Conservation (phyloP, 768 basidiomycete genomes). For the Leccinum uliginosum region DNA sequence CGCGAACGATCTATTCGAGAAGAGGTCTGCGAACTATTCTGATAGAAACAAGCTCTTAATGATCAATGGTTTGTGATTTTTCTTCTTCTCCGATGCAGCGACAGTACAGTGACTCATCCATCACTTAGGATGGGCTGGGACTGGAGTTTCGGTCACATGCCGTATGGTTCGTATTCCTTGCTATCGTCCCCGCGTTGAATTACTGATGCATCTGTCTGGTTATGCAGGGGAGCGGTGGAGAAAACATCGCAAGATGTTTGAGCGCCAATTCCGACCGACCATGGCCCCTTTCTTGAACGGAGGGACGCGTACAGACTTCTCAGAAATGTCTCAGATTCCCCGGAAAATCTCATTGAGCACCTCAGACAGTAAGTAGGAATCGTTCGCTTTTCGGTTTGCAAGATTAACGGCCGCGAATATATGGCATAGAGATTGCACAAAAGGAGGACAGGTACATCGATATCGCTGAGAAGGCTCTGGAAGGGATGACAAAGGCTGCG, state of each 20-base stretch:
- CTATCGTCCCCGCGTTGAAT: not conserved
- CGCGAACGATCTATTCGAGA: constrained; percentile 53
- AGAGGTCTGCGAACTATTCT: constrained; percentile 53
- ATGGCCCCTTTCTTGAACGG: constrained; percentile 42
- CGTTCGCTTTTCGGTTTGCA: not conserved
- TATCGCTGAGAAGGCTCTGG: constrained; percentile 50
- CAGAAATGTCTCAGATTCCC: constrained; percentile 40
- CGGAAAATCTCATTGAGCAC: constrained; percentile 43
- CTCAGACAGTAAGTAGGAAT: constrained; percentile 41
- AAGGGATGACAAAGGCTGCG: constrained; percentile 46
- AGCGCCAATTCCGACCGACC: constrained; percentile 46
- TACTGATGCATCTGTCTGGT: not conserved
- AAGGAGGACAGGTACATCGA: constrained; percentile 43
- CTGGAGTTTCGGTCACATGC: constrained; percentile 56
- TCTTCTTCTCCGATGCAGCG: not conserved
- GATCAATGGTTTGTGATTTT: constrained; percentile 45
- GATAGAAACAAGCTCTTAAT: constrained; percentile 45
- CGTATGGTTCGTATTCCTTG: constrained; percentile 37
- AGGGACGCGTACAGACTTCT: constrained; percentile 44
- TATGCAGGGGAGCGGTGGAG: constrained; percentile 47
- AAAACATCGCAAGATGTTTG: constrained; percentile 49
- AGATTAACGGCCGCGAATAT: constrained; percentile 24
- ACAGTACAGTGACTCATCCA: constrained; percentile 6
- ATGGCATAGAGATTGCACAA: constrained; percentile 44
- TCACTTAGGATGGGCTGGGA: constrained; percentile 40